Conservation (phyloP, 2,329 filamentous ascomycete species). For the Penicillium sp. region DNA sequence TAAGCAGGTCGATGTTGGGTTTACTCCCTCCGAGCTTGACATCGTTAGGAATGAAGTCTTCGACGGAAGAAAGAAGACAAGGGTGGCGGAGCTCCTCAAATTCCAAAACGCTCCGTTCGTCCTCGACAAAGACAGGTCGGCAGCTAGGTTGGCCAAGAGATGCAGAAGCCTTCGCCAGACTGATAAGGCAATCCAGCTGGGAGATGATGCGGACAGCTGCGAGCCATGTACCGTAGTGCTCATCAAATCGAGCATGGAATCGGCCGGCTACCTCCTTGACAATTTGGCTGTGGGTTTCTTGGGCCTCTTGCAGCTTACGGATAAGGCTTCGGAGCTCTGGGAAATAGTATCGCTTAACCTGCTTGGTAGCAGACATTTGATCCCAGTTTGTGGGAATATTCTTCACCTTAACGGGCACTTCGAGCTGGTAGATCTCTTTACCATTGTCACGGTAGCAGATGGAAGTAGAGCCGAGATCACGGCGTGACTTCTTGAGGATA, state of each 20-base stretch:
- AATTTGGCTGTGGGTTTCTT: constrained; percentile 90
- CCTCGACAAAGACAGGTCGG: constrained; percentile 81
- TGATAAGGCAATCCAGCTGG: constrained; percentile 92
- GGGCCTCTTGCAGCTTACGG: constrained; percentile 84
- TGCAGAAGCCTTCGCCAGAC: constrained; percentile 82
- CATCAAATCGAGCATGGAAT: constrained; percentile 85
- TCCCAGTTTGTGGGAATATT: constrained; percentile 82
- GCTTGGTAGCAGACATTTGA: constrained; percentile 91
- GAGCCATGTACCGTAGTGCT: constrained; percentile 82
- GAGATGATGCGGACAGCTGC: constrained; percentile 85
- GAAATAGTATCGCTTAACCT: constrained; percentile 93
- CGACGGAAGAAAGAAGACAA: constrained; percentile 85
- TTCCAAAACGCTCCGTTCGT: constrained; percentile 82
- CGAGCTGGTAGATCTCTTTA: constrained; percentile 96
- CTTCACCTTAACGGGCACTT: constrained; percentile 82
- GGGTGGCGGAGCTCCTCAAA: constrained; percentile 92
- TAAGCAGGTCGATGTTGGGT: constrained; percentile 85
- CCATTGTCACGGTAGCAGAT: constrained; percentile 81
- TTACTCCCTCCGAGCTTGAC: constrained; percentile 78
- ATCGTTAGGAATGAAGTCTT: constrained; percentile 96
- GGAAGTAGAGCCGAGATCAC: constrained; percentile 70
- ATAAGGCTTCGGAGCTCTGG: constrained; percentile 78
- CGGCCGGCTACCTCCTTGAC: constrained; percentile 80
- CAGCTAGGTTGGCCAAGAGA: constrained; percentile 84
- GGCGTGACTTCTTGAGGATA: constrained; percentile 69